Conservation (phyloP, 2,329 filamentous ascomycete genomes). For the Talaromyces sp. region DNA sequence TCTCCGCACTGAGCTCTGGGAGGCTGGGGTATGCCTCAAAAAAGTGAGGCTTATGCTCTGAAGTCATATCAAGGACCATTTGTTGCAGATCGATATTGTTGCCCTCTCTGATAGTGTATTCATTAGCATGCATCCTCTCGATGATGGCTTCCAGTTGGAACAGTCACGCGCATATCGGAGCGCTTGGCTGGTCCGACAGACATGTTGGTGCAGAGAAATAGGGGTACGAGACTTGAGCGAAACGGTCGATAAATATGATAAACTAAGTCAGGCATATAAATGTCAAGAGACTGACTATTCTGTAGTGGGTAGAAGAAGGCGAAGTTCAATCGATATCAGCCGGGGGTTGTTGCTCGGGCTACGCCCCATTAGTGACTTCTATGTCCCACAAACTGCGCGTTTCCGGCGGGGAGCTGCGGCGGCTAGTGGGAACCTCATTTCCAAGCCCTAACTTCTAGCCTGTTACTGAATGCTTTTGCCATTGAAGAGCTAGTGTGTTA, state of each 20-base stretch:
- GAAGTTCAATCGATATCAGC: not conserved
- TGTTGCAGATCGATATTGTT: not conserved
- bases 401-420: not conserved
- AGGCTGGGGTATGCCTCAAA: not conserved
- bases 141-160: not conserved
- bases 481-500: too few species aligned
- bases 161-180: not conserved
- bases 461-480: too few species aligned
- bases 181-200: not conserved
- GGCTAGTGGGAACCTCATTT: not conserved
- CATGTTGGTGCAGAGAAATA: not conserved
- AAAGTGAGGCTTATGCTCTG: not conserved
- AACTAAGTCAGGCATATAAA: not conserved
- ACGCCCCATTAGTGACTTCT: not conserved
- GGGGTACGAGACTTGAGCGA: not conserved
- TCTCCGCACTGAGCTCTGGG: not conserved
- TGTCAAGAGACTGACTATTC: not conserved
- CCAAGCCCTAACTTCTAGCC: not conserved
- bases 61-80: not conserved
- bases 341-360: not conserved
- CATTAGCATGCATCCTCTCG: not conserved
- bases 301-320: not conserved
- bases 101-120: not conserved
- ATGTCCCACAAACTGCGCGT: not conserved
- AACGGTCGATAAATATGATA: not conserved